These are phyloP conservation scores for Plantago ovata DNA, from an alignment of 257 asterid genomes.

Conservation along the genomic window DNA sequence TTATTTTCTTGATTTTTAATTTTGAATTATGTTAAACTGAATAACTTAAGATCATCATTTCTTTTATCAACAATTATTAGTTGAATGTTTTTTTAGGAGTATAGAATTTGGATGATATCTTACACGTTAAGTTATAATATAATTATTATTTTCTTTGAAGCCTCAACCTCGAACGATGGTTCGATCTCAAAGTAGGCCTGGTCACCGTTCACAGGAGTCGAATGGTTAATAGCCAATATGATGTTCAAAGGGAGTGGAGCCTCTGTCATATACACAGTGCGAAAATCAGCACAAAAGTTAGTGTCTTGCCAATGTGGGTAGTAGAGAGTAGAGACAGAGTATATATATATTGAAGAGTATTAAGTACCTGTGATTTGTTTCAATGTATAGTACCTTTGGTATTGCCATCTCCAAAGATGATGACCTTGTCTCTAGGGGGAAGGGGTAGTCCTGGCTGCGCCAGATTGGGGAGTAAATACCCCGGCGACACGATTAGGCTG, in stretches of 20 bases:
- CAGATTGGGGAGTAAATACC: slow-evolving; percentile 43
- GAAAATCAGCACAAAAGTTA: neutral
- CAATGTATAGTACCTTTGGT: slow-evolving; percentile 43
- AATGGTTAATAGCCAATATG: slow-evolving; percentile 38
- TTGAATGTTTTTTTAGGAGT: too few species aligned
- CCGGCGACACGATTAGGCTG: too few species aligned
- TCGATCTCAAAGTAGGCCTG: slow-evolving; percentile 55
- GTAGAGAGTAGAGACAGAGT: neutral
- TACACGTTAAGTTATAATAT: too few species aligned
- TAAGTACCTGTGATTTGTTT: slow-evolving; percentile 47
- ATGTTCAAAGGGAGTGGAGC: slow-evolving; percentile 45
- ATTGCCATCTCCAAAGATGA: slow-evolving; percentile 69
- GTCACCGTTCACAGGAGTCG: slow-evolving; percentile 50
- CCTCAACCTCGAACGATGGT: slow-evolving; percentile 58
- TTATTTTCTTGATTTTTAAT: too few species aligned
- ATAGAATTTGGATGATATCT: too few species aligned
- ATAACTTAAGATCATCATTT: too few species aligned
- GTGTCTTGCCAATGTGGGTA: neutral
- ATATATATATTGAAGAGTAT: neutral
- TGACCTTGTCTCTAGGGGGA: slow-evolving; percentile 57
- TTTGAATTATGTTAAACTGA: too few species aligned
- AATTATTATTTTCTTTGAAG: too few species aligned
- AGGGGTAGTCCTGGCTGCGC: slow-evolving; percentile 42
- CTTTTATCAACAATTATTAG: too few species aligned
- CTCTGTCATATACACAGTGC: slow-evolving; percentile 31